Percentiles rank a stretch among this genome's conserved stretches.
phyloP scores from a whole-genome alignment of 129 eudicot species.

The Escallonia rubra region DNA sequence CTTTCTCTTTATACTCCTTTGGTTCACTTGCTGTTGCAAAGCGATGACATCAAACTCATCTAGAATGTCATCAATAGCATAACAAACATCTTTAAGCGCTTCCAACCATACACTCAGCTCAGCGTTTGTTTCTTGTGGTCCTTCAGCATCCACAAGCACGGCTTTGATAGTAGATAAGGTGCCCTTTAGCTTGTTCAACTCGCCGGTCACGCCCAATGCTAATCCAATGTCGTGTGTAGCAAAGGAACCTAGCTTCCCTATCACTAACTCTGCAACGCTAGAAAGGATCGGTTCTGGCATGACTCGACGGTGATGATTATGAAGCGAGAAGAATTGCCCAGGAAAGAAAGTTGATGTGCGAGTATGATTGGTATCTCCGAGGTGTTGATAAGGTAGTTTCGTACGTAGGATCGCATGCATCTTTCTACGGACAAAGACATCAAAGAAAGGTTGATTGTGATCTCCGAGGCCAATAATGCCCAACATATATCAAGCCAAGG shows the following conservation, averaged over 20 bases:
- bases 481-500: too few species aligned
- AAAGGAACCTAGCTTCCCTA: background rate
- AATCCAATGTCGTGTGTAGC: background rate
- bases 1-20: background rate
- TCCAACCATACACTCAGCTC: constrained; percentile 9
- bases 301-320: background rate
- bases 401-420: too few species aligned
- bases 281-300: background rate
- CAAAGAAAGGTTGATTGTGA: too few species aligned
- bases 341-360: too few species aligned
- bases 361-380: too few species aligned
- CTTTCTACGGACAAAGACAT: too few species aligned
- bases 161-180: constrained; percentile 12
- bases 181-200: constrained; percentile 4
- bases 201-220: constrained; percentile 11
- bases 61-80: constrained; percentile 7
- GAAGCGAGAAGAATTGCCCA: too few species aligned
- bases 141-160: constrained; percentile 9
- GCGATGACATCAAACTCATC: background rate
- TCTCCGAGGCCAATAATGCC: too few species aligned
- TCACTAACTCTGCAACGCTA: background rate
- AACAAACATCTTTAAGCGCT: constrained; percentile 10
- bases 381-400: too few species aligned
- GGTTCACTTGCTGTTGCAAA: background rate
- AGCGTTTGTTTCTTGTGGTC: constrained; percentile 1